These are phyloP conservation scores for Pythium pyrilobum DNA, from an alignment of 352 stramenopile species.

Conservation along the genomic window DNA sequence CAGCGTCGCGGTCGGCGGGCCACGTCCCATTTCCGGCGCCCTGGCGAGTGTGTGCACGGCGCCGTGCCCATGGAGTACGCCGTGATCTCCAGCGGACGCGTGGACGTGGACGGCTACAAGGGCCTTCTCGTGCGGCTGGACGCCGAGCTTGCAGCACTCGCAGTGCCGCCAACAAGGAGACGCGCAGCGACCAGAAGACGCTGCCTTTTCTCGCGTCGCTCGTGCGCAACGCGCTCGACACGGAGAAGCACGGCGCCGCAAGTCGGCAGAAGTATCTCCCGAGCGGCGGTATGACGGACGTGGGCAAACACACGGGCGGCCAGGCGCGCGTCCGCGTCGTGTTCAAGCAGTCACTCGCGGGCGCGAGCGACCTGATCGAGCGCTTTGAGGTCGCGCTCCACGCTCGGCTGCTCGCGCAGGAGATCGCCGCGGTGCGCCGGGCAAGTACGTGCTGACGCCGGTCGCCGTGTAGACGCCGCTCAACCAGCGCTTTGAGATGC, in stretches of 20 bases:
- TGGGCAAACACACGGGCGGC: conserved; percentile 36
- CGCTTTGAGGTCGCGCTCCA: conserved; percentile 33
- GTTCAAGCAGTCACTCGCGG: conserved; percentile 27
- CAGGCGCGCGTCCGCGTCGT: conserved; percentile 25
- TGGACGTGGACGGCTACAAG: conserved; percentile 9
- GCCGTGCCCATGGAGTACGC: conserved; percentile 20
- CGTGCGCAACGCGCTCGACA: conserved; percentile 7
- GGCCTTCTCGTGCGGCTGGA: conserved; percentile 5
- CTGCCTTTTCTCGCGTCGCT: conserved; percentile 38
- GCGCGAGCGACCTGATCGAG: conserved; percentile 23
- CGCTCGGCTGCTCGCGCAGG: conserved; percentile 12
- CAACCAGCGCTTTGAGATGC: not conserved
- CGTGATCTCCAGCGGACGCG: conserved; percentile 21
- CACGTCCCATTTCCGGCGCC: conserved; percentile 25
- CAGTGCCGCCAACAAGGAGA: conserved; percentile 25
- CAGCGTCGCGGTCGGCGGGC: conserved; percentile 24
- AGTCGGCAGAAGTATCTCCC: not conserved
- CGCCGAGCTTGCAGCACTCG: conserved; percentile 16
- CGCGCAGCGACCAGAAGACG: conserved; percentile 35
- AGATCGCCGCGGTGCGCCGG: not conserved
- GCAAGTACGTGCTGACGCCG: not conserved
- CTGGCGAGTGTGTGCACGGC: conserved; percentile 27
- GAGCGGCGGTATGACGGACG: conserved; percentile 34
- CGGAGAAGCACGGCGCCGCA: not conserved
- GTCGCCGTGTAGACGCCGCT: not conserved